Conservation (phyloP, 2,329 filamentous ascomycete genomes). For the Xylariaceae sp. region DNA sequence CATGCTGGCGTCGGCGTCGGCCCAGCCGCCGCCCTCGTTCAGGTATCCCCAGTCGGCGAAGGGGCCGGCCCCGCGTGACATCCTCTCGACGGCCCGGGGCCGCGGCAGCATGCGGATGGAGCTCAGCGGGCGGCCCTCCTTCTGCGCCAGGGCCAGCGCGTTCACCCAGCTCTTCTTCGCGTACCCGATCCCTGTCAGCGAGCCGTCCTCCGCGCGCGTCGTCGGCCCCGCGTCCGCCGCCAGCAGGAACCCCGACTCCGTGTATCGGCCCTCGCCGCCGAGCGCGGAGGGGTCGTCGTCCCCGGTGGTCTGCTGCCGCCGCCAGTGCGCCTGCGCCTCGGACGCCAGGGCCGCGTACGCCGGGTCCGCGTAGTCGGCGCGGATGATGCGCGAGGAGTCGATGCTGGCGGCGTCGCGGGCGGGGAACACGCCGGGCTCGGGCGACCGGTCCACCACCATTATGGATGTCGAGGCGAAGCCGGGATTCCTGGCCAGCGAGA, state of each 20-base stretch:
- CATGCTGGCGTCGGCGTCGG: constrained; percentile 74
- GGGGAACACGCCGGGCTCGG: constrained; percentile 56
- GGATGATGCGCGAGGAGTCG: constrained; percentile 66
- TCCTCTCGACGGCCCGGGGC: constrained; percentile 46
- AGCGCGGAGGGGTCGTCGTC: constrained; percentile 56
- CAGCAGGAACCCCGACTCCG: constrained; percentile 69
- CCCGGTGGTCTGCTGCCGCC: constrained; percentile 57
- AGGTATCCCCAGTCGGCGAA: constrained; percentile 71
- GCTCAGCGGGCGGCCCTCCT: constrained; percentile 40
- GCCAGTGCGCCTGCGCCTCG: constrained; percentile 71
- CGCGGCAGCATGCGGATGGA: constrained; percentile 51
- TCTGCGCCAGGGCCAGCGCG: constrained; percentile 53
- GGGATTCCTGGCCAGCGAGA: constrained; percentile 67
- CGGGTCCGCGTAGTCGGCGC: constrained; percentile 78
- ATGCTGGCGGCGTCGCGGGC: constrained; percentile 62
- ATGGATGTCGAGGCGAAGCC: constrained; percentile 56
- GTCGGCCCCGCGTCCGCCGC: constrained; percentile 52
- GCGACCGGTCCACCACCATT: constrained; percentile 61
- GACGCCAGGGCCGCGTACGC: constrained; percentile 76
- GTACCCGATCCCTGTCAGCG: constrained; percentile 57
- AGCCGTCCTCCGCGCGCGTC: constrained; percentile 45
- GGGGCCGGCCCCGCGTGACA: constrained; percentile 51
- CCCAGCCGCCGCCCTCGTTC: constrained; percentile 78
- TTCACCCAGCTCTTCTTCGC: constrained; percentile 64
- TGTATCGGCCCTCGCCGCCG: constrained; percentile 68